Base-by-base conservation (phyloP, 495 filamentous ascomycete genomes). In the Talaromyces proteolyticus region DNA sequence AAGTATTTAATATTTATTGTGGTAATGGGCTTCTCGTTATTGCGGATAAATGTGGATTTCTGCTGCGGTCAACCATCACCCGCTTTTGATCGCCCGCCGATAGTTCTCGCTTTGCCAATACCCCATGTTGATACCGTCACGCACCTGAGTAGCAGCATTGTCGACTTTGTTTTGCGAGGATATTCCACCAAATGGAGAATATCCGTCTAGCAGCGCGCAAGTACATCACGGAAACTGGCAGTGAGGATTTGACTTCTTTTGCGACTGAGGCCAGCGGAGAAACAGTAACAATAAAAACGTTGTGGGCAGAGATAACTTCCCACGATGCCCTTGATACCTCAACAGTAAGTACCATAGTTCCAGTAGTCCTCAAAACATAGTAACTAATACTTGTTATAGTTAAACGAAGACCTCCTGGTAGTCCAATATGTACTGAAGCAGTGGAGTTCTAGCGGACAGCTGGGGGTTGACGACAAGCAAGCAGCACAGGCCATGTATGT, bases 291-390 rank as follows among this genome's bases (percentile, higher is more conserved):
- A 40, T 37, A 20, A 29, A 54, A 29, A 43, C 54, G 7, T 42
- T 75, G 38, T 68, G 67, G 68, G 14, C 59, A 42, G 52, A 68
- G 41, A 42, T 72, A 16, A 61, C 63, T 34, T 51, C 59, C 12
- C 40, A 62, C 14, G 52, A 58, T 39, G 50, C 54, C 18, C 52
- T 50, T 23, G 52, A 54, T 40, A 37, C 16, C 8, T 37, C 18
- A 7, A 10, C 36, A 12, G 17, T 49, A 24, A n/a, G 18, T 34
- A 34, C 29, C 8, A 34, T 34, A 2, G 8, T 34, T 34, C 14
- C 14, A 2, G 2, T n/a, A 14, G 29, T 34, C 4, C 14, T 4
- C 14, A 34, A 34, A 1, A 34, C 8, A 34, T 2, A 34, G 14
- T 34, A 10, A 4, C 29, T 34, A 34, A 34, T 36, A 21, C 5